These are phyloP conservation scores for Chamaecyparis obtusa DNA, from an alignment of 75 land plant genomes.

Conservation along the genomic window DNA sequence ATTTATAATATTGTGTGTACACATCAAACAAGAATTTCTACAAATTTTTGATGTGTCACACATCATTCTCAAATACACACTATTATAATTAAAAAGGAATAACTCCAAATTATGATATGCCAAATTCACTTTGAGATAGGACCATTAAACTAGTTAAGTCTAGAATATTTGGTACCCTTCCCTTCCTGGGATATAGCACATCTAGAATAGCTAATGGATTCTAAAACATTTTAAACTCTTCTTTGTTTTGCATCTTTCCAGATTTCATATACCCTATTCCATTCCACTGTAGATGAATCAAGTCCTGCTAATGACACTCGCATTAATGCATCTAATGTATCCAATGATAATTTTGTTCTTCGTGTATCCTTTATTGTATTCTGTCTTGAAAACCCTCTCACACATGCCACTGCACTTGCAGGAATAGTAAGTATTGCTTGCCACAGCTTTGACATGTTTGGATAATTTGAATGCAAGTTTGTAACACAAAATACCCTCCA, in stretches of 20 bases:
- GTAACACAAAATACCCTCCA: neutral
- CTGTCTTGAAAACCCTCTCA: conserved; percentile 13
- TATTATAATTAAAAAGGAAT: neutral
- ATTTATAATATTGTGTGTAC: too few relatives aligned
- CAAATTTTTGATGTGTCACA: neutral
- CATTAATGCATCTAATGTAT: conserved; percentile 17
- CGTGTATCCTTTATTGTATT: conserved; percentile 9
- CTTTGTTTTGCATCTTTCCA: conserved; percentile 1
- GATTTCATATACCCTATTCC: neutral
- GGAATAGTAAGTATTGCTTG: conserved; percentile 13
- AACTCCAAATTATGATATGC: neutral
- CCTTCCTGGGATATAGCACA: neutral
- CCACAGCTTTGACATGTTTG: conserved; percentile 9
- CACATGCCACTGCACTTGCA: conserved; percentile 9
- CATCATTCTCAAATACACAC: neutral
- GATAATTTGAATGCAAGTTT: neutral
- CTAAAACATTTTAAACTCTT: neutral
- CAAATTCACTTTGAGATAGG: neutral
- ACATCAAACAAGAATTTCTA: neutral
- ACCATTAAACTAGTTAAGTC: neutral
- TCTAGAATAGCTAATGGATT: neutral
- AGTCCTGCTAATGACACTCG: conserved; percentile 11
- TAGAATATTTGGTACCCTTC: neutral
- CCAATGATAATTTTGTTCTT: conserved; percentile 4
- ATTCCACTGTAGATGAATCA: neutral